phyloP scores from a whole-genome alignment of 1,139 yeast genomes.

The Protomyces gravidus region DNA sequence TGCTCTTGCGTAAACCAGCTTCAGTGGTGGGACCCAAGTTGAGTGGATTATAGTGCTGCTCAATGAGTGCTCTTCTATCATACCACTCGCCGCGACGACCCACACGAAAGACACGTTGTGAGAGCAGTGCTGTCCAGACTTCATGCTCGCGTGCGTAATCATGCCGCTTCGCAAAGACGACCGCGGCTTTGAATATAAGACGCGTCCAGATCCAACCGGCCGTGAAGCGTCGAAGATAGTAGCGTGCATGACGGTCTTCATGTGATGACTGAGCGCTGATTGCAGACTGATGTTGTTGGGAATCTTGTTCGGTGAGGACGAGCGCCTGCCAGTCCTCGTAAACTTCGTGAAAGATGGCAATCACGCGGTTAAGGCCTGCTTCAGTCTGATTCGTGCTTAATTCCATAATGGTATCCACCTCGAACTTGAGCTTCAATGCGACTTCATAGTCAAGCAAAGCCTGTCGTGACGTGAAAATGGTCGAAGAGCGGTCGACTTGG shows the following conservation, averaged over 20 bases:
- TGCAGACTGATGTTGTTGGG: not conserved
- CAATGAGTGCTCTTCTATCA: conserved; percentile 34
- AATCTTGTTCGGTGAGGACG: conserved; percentile 11
- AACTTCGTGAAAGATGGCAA: conserved; percentile 28
- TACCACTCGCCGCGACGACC: conserved; percentile 36
- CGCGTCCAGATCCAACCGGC: conserved; percentile 34
- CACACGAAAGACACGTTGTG: conserved; percentile 30
- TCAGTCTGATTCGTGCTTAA: conserved; percentile 18
- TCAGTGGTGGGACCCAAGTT: conserved; percentile 8
- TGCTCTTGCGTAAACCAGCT: conserved; percentile 28
- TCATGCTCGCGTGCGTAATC: conserved; percentile 30
- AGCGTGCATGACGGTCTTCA: not conserved
- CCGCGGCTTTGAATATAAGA: conserved; percentile 33
- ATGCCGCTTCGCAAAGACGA: conserved; percentile 30
- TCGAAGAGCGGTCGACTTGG: conserved; percentile 30
- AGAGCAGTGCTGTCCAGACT: conserved; percentile 30
- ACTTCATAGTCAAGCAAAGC: conserved; percentile 31
- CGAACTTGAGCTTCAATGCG: conserved; percentile 19
- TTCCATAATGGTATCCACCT: conserved; percentile 23
- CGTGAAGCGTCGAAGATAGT: conserved; percentile 32
- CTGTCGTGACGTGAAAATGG: conserved; percentile 30
- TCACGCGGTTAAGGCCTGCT: conserved; percentile 18
- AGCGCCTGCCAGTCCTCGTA: conserved; percentile 30
- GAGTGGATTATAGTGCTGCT: conserved; percentile 29
- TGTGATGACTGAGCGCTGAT: not conserved